Evolutionary conservation across 192 early-diverging fungal genomes (phyloP).

Genomic region (Coemansia aciculifera): DNA sequence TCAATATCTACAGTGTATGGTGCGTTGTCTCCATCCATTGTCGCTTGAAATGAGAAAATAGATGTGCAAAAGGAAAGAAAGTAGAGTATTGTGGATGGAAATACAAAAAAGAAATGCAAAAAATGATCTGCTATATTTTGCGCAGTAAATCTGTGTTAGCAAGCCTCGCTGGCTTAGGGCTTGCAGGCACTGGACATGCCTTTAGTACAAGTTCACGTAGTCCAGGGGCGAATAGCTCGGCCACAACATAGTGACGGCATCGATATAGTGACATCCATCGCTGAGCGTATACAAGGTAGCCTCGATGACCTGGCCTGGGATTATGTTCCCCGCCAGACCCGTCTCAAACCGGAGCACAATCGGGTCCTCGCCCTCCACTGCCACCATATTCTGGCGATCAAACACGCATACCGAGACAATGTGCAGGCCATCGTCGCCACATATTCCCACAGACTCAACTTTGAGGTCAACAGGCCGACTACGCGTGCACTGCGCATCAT

Average conservation of each 20-base stretch:
- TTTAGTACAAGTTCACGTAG: constrained; percentile 19
- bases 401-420: constrained; percentile 13
- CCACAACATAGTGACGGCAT: constrained; percentile 51
- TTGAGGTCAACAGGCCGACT: constrained; percentile 34
- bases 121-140: not conserved
- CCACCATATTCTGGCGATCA: constrained; percentile 19
- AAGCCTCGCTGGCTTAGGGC: not conserved
- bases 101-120: not conserved
- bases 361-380: constrained; percentile 17
- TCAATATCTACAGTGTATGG: constrained; percentile 26
- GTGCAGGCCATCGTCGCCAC: constrained; percentile 8
- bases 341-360: constrained; percentile 30
- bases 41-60: not conserved
- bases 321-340: constrained; percentile 16
- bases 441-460: constrained; percentile 10
- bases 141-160: not conserved
- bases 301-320: constrained; percentile 39
- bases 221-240: constrained; percentile 51
- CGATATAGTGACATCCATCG: constrained; percentile 40
- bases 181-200: constrained; percentile 4
- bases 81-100: not conserved
- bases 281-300: constrained; percentile 40
- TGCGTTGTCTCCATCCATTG: not conserved
- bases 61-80: not conserved
- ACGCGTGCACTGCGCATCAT: constrained; percentile 12